Evolutionary conservation across 192 early-diverging fungal genomes (phyloP), one percentile per base, ranked within the genome.

Genomic region (Backusella tarrabulga): DNA sequence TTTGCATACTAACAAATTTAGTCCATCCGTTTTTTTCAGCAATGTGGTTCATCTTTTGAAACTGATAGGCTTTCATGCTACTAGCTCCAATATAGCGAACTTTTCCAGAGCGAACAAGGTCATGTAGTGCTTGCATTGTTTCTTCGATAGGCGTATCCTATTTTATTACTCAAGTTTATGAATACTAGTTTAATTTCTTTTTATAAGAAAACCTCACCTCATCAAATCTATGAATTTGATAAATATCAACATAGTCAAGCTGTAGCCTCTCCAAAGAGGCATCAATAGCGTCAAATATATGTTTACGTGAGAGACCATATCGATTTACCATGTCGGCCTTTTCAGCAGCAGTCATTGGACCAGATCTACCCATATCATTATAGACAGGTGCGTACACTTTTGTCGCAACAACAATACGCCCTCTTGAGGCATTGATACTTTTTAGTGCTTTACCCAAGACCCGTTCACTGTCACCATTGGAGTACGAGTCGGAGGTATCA

Each of bases 291-390:
- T 96, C 93, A 72, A 95, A 84, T 26, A 96, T 91, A 79, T 96
- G 93, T 74, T 96, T 96, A 52, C 94, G 87, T 1, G 92, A 94
- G 23, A 96, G 81, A 7, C 95, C 95, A 44, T 84, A 85, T 46
- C 91, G 90, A 84, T 96, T 96, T 3, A 79, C 78, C 21, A 76
- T 38, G 17, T 63, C 38, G 14, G 41, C 29, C 38, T 74, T 41
- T n/a, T 69, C 32, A 14, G 56, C 34, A n/a, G 54, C 12, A 9
- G 44, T 44, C 12, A 80, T 29, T 75, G 77, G 0, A 3, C 26
- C 26, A 76, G 80, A 23, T 66, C 83, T 82, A 11, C 84, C 82
- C 15, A 87, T 86, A 11, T 83, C 87, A 11, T 84, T 88, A 83
- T 81, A 85, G 72, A 83, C 71, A 81, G 69, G 56, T 14, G 76